Evolutionary conservation across 169 alveolate genomes (phyloP), one percentile per base, ranked within the genome.

Genomic region (Ophryocystis elektroscirrha): DNA sequence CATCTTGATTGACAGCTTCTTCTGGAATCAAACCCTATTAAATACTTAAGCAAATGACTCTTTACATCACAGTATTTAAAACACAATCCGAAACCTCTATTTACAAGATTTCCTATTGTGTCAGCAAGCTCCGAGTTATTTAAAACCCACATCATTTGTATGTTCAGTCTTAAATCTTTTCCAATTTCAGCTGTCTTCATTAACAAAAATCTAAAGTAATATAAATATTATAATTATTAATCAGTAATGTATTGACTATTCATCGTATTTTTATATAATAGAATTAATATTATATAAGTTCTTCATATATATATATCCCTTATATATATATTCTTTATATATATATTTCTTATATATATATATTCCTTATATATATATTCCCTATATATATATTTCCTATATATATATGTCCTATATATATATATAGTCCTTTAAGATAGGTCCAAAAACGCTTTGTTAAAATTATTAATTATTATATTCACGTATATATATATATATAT

Each of bases 91-190:
- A 16, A 12, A 3, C 19, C 4, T 5, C 46, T 19, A 9, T 3
- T 4, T 20, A 7, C 3, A 37, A 19, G 5, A 22, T 23, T 16
- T 28, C 32, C 30, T 54, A 69, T 32, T 20, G 65, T 56, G 45
- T 63, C 78, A 0, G 69, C 45, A 18, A 36, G 38, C 57, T 23
- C 37, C 46, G 37, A 19, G n/a, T 36, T 30, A 22, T n/a, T n/a
- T n/a, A n/a, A n/a, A n/a, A n/a, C 35, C 37, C 20, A 52, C 32
- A 30, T 61, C 63, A 27, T 37, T 42, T 2, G 76, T 71, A 25
- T 56, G 56, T 18, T 62, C 65, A 5, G 59, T 64, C 48, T 66
- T 66, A 5, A 68, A 68, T 29, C 9, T 12, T 9, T 9, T 32
- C 39, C n/a, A 32, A 32, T 32, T 32, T 9, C 9, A 9, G 12